These are phyloP conservation scores for Gillenia trifoliata DNA, from an alignment of 306 rosid genomes.

Conservation along the genomic window DNA sequence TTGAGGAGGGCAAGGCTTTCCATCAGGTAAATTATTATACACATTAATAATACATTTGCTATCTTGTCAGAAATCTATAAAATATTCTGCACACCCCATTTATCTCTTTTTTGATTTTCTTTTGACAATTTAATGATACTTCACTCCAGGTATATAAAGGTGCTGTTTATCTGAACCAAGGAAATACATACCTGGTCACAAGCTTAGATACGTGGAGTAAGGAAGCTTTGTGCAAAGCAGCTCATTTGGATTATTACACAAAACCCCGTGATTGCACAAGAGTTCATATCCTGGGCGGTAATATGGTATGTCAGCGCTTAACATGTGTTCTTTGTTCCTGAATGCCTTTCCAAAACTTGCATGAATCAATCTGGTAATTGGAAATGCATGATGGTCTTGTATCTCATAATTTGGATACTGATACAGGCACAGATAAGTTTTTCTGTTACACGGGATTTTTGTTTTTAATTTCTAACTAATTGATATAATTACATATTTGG, in stretches of 20 bases:
- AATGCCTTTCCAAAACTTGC: constrained; percentile 12
- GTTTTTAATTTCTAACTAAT: no score
- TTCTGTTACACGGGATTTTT: no score
- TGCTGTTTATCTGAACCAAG: constrained; percentile 86
- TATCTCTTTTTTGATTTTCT: background rate
- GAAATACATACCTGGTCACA: constrained; percentile 76
- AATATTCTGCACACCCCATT: background rate
- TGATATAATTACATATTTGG: no score
- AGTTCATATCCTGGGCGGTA: constrained; percentile 72
- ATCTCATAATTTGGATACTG: background rate
- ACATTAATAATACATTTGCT: background rate
- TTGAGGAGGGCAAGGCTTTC: constrained; percentile 96
- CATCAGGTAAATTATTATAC: constrained; percentile 55
- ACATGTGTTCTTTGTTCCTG: constrained; percentile 1
- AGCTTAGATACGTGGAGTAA: constrained; percentile 55
- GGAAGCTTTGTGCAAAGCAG: constrained; percentile 63
- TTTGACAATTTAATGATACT: constrained; percentile 7
- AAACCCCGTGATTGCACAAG: constrained; percentile 74
- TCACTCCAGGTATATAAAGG: constrained; percentile 83
- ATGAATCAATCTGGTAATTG: background rate
- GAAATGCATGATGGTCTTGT: background rate
- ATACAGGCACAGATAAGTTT: no score
- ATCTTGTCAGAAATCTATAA: background rate
- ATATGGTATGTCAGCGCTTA: constrained; percentile 53
- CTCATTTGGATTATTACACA: constrained; percentile 85